These are phyloP conservation scores for Austroboletus niveus DNA, from an alignment of 1,284 basidiomycete genomes.

Conservation along the genomic window DNA sequence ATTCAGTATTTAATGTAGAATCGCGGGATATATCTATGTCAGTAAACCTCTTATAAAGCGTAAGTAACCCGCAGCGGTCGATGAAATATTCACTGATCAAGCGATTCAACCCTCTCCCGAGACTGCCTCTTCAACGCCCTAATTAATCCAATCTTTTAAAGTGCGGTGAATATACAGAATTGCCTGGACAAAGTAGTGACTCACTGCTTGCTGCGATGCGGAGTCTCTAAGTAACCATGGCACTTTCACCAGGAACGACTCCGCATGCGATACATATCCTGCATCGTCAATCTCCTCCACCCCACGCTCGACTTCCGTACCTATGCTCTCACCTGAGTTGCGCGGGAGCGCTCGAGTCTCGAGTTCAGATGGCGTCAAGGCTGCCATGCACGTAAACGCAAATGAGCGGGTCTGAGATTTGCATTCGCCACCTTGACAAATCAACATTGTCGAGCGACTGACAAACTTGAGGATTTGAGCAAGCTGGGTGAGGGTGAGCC, in stretches of 20 bases:
- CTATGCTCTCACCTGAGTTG: background rate
- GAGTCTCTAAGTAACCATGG: constrained; percentile 3
- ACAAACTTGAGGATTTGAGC: constrained; percentile 12
- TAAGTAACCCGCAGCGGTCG: too few relatives aligned
- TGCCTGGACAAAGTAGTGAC: background rate
- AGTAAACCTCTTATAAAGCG: too few relatives aligned
- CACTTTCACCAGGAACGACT: background rate
- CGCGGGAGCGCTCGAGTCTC: background rate
- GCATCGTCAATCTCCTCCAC: constrained; percentile 1
- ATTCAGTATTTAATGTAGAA: too few relatives aligned
- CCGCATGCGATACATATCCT: constrained; percentile 6
- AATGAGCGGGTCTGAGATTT: constrained; percentile 13
- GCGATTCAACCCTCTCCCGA: too few relatives aligned
- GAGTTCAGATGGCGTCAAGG: constrained; percentile 4
- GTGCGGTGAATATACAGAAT: background rate
- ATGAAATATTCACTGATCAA: too few relatives aligned
- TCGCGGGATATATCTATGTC: too few relatives aligned
- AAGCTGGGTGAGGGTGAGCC: constrained; percentile 9
- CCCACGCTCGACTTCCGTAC: background rate
- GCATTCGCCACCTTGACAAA: background rate
- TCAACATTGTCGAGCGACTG: constrained; percentile 1
- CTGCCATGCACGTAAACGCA: constrained; percentile 14
- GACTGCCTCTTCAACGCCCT: background rate
- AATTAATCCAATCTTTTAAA: background rate
- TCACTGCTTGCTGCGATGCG: constrained; percentile 1